Evolutionary conservation across 2,329 filamentous ascomycete genomes (phyloP), one percentile per base, ranked within the genome.

Genomic region (Stromatinia cepivora): DNA sequence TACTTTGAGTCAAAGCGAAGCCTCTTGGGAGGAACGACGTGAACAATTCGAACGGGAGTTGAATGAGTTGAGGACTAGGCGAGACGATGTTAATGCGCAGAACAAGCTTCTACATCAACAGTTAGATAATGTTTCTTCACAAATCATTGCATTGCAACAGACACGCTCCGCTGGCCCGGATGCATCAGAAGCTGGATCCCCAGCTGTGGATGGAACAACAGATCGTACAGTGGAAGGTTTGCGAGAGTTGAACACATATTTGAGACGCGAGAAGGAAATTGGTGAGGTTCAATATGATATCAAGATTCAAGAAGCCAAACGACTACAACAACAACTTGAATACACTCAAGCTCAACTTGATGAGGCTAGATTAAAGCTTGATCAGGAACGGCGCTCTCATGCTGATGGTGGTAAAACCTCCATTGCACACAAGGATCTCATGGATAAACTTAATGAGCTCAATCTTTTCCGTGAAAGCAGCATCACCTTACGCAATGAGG

Each of bases 381-480:
- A 96, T 70, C 92, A 97, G 78, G 94, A 98, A 79, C 91, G 93
- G 39, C 89, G 90, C 61, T 85, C 90, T 53, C 88, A 93, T 69
- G 86, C 89, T 1, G 92, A 97, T 73, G 89, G 85, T 70, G 87
- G 91, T 61, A 87, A 91, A 72, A 90, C 85, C 69, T 90, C 91
- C 17, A 86, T 92, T 77, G 92, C 89, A 63, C 93, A 97, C 77
- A 93, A 92, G 77, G 93, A 97, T 76, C 86, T 99, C 6, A 93
- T 97, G 88, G 90, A 96, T 73, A 97, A 96, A 73, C 87, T 99
- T 71, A 95, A 97, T 76, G 93, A 99, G 80, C 87, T 99, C 70
- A 99, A 99, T 76, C 84, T 97, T 22, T 97, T 96, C 84, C 91
- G 95, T 15, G 95, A 99, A 81, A 97, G 94, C 82, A 97, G 92